A percentile compares a stretch with the other conserved stretches of the same genome.
phyloP scores from a whole-genome alignment of 1,284 basidiomycete species.

The Ustanciosporium gigantosporum region DNA sequence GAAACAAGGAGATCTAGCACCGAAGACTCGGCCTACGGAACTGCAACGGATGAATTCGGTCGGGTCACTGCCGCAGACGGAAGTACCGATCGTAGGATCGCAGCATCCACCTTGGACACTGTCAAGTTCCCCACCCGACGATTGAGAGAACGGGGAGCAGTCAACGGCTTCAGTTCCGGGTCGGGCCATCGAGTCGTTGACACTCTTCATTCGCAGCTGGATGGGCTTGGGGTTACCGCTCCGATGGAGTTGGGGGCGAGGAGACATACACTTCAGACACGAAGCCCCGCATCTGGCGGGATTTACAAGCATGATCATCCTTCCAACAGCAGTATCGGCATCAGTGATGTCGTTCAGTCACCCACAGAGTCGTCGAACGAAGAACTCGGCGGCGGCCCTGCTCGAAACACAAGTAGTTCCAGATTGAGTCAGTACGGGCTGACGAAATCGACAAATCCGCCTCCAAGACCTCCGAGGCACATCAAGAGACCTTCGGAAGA shows the following conservation, averaged over 20 bases:
- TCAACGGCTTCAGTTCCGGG: too few species aligned
- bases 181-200: conserved; percentile 9
- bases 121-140: neutral
- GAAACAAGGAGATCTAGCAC: neutral
- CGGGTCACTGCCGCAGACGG: neutral
- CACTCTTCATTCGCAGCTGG: conserved; percentile 18
- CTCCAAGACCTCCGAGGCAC: conserved; percentile 23
- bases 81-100: neutral
- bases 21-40: neutral
- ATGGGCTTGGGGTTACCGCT: too few species aligned
- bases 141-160: too few species aligned
- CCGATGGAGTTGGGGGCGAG: too few species aligned
- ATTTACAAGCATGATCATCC: too few species aligned
- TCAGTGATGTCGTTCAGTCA: too few species aligned
- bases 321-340: too few species aligned
- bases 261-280: too few species aligned
- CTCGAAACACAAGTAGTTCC: too few species aligned
- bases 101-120: neutral
- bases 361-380: too few species aligned
- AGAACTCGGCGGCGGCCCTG: too few species aligned
- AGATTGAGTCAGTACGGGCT: conserved; percentile 19
- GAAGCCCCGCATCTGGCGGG: too few species aligned
- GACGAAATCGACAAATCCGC: conserved; percentile 14
- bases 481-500: conserved; percentile 21
- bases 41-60: neutral